A percentile compares a stretch with the other conserved stretches of the same genome.
Conservation (phyloP, 192 early-diverging fungal genomes). For the Polychytrium aggregatum region DNA sequence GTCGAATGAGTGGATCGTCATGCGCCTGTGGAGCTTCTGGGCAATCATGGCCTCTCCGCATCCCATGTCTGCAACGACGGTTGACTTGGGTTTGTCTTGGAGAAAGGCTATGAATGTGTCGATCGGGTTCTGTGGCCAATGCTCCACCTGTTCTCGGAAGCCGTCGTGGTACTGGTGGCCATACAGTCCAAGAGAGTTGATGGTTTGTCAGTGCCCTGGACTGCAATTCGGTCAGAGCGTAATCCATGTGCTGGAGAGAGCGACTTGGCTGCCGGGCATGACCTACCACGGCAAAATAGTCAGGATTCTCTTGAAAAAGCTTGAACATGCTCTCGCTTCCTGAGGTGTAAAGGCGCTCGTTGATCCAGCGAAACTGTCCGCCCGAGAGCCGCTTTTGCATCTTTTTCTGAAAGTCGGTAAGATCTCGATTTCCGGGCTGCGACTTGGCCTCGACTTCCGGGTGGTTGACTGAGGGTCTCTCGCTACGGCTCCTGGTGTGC, state of each 20-base stretch:
- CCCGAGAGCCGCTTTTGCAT: slow-evolving; percentile 1
- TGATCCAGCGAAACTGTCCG: slow-evolving; percentile 63
- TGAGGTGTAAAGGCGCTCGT: slow-evolving; percentile 90
- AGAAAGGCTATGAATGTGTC: slow-evolving; percentile 70
- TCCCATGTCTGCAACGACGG: slow-evolving; percentile 81
- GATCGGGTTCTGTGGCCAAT: slow-evolving; percentile 91
- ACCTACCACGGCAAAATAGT: slow-evolving; percentile 75
- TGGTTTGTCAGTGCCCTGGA: neutral
- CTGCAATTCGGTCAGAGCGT: neutral
- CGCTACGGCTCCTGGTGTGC: too few relatives aligned
- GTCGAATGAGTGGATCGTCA: slow-evolving; percentile 64
- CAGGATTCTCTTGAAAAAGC: slow-evolving; percentile 71
- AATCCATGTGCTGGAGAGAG: neutral
- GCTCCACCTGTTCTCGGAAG: slow-evolving; percentile 79
- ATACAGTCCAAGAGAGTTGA: neutral
- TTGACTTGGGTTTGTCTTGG: slow-evolving; percentile 28
- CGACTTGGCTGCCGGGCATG: neutral
- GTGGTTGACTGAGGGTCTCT: too few relatives aligned
- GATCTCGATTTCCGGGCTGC: too few relatives aligned
- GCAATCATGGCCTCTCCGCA: slow-evolving; percentile 93
- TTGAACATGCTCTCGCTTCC: slow-evolving; percentile 58
- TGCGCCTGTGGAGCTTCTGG: slow-evolving; percentile 45
- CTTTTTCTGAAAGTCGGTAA: too few relatives aligned
- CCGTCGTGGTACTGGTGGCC: slow-evolving; percentile 75
- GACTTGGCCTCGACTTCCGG: too few relatives aligned